Conservation (phyloP, 228 moss, liverwort and hornwort species). For the Sphagnum fallax region DNA sequence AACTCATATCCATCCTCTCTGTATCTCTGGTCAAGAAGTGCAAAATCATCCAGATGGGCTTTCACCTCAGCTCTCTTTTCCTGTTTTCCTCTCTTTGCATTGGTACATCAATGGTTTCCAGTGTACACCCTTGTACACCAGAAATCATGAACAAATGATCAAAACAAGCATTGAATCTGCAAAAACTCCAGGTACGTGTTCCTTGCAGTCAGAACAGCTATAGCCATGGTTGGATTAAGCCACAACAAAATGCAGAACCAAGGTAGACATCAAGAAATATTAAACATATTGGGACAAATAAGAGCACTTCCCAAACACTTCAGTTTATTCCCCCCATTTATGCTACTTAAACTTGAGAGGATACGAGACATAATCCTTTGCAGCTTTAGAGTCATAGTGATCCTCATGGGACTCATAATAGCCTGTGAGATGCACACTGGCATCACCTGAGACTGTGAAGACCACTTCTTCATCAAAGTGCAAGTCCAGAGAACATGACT, state of each 20-base stretch:
- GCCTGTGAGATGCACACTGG: slow-evolving; percentile 86
- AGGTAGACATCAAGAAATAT: too few species aligned
- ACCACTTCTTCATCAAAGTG: slow-evolving; percentile 81
- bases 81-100: background rate
- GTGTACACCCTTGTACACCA: too few species aligned
- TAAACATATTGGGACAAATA: too few species aligned
- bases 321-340: background rate
- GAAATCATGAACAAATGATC: too few species aligned
- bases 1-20: slow-evolving; percentile 50
- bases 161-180: too few species aligned
- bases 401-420: slow-evolving; percentile 82
- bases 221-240: too few species aligned
- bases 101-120: too few species aligned
- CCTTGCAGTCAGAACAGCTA: too few species aligned
- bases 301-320: too few species aligned
- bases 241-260: too few species aligned
- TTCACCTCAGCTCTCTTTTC: background rate
- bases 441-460: slow-evolving; percentile 68
- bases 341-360: background rate
- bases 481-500: slow-evolving; percentile 79
- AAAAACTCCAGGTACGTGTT: too few species aligned
- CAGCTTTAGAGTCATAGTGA: slow-evolving; percentile 47
- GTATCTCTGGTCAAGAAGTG: background rate
- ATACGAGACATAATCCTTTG: slow-evolving; percentile 51
- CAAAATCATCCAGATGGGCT: background rate